Conservation (phyloP, 176 grass and related monocot species). For the Paspalum vaginatum region DNA sequence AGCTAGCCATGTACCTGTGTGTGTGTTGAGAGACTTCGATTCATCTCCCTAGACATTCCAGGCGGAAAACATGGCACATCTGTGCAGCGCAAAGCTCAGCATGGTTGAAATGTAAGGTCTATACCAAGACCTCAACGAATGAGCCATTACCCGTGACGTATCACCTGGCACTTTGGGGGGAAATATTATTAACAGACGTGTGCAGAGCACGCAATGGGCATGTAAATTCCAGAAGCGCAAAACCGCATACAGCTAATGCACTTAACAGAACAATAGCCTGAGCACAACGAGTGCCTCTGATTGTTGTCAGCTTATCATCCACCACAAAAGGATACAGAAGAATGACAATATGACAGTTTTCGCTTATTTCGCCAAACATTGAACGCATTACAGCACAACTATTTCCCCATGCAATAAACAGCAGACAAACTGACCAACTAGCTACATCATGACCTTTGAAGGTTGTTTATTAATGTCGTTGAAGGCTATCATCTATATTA, state of each 20-base stretch:
- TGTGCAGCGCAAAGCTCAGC: background rate
- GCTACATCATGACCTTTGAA: conserved; percentile 35
- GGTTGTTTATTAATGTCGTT: conserved; percentile 35
- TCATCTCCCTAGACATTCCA: too few species aligned
- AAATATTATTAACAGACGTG: background rate
- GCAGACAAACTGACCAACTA: conserved; percentile 38
- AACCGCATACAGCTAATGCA: background rate
- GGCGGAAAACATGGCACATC: background rate
- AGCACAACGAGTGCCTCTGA: background rate
- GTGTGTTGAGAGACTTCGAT: background rate
- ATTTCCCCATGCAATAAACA: conserved; percentile 29
- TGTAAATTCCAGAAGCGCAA: background rate
- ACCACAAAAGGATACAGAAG: background rate
- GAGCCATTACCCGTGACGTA: background rate
- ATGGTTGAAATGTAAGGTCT: background rate
- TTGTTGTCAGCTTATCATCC: background rate
- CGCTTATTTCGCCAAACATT: conserved; percentile 13
- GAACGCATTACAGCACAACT: conserved; percentile 21
- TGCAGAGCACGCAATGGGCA: background rate
- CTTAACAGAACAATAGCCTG: background rate
- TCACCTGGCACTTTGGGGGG: background rate
- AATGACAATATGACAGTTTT: background rate
- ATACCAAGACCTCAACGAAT: background rate
- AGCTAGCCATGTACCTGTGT: background rate
- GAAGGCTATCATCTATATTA: conserved; percentile 45